Evolutionary conservation across 2,329 filamentous ascomycete genomes (phyloP), one percentile per base, ranked within the genome.

Genomic region (Talaromyces sp.): DNA sequence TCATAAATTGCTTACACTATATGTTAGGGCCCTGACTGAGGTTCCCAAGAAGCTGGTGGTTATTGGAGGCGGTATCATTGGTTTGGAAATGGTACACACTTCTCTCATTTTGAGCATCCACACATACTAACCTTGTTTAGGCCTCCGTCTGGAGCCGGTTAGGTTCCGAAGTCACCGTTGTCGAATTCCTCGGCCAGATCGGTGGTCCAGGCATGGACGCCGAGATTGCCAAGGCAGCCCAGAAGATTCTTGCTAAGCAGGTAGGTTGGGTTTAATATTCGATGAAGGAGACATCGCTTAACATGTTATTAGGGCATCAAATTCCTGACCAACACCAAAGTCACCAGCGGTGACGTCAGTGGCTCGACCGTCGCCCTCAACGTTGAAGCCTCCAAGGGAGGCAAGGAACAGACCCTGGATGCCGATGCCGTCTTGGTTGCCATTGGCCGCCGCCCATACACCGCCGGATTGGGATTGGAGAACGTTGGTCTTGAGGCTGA

Each of bases 251-350:
- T 67, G 87, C 87, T 76, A 98, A 96, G 85, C 95, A 99, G 83
- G 61, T 62, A 56, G 10, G 44, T 42, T 60, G 0, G 4, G 31
- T 33, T 33, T 33, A 9, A 9, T 1, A 55, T 10, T 33, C 4
- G 1, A 12, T 1, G 4, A 14, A 14, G 52, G 28, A 18, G 14
- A 47, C 44, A 44, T 4, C 23, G 30, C 56, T 61, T 57, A 23
- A 61, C 44, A 33, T n/a, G 33, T 10, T 34, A 52, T 14, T 33
- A 62, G 61, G 95, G 94, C 64, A 89, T 99, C 76, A 95, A 96
- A 74, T 99, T 99, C 86, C 97, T 96, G 87, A 87, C 96, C 69
- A 89, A 91, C 83, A 98, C 95, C 73, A 99, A 99, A 86, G 95
- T 99, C 67, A 80, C 89, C 66, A 86, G 87, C 70, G 95, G 95